Evolutionary conservation across 306 rosid species (phyloP).

Genomic region (Lablab purpureus): DNA sequence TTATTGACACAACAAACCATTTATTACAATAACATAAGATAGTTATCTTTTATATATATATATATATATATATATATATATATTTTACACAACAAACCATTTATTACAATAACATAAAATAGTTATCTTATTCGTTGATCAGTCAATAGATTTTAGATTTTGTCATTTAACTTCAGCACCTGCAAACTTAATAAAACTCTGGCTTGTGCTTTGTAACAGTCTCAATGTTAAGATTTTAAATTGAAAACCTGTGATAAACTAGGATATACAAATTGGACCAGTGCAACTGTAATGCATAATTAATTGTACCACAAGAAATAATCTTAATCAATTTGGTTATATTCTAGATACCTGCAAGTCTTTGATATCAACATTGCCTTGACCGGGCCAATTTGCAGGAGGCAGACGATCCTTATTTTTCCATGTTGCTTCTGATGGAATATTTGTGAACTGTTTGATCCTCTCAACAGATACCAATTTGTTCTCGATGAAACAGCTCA

Average conservation of each 20-base stretch:
- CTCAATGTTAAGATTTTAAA: background rate
- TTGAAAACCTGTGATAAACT: background rate
- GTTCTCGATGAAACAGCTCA: constrained; percentile 94
- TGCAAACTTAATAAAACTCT: background rate
- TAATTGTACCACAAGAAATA: constrained; percentile 15
- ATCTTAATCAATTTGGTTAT: constrained; percentile 19
- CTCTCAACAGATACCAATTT: constrained; percentile 98
- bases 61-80: no score
- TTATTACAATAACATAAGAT: no score
- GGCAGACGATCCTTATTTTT: constrained; percentile 62
- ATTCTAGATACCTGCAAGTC: constrained; percentile 71
- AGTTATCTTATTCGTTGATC: no score
- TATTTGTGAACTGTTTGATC: constrained; percentile 77
- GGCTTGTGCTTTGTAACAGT: background rate
- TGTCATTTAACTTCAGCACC: background rate
- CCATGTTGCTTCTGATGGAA: constrained; percentile 91
- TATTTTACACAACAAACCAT: no score
- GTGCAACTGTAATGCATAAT: background rate
- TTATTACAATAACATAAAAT: no score
- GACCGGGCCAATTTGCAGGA: constrained; percentile 88
- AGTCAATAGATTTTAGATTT: background rate
- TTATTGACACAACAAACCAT: no score
- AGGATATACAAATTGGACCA: background rate
- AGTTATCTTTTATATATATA: no score
- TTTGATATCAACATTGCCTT: constrained; percentile 78